Conservation (phyloP, 2,329 filamentous ascomycete genomes). For the Nemania abortiva region DNA sequence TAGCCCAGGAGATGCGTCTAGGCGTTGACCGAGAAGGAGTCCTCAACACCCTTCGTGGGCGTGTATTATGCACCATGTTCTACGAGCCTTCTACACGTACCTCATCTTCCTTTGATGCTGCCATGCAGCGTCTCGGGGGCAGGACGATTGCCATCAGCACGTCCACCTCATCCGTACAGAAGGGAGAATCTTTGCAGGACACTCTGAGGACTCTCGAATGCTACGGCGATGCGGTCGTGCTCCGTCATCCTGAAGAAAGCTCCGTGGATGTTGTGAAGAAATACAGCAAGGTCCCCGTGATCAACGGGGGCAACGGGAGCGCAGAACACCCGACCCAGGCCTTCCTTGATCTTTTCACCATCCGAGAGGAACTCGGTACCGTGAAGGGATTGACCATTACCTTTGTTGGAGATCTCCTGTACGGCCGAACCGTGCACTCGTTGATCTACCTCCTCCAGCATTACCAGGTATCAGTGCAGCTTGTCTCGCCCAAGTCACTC, state of each 20-base stretch:
- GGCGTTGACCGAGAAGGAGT: slow-evolving; percentile 94
- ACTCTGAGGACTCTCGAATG: slow-evolving; percentile 93
- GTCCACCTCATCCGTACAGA: slow-evolving; percentile 86
- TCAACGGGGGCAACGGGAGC: slow-evolving; percentile 97
- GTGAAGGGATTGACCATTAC: slow-evolving; percentile 96
- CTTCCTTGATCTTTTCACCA: slow-evolving; percentile 97
- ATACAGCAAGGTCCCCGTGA: slow-evolving; percentile 89
- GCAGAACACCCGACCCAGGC: slow-evolving; percentile 98
- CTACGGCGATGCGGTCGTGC: slow-evolving; percentile 95
- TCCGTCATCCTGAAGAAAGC: slow-evolving; percentile 87
- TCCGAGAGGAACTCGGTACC: slow-evolving; percentile 95
- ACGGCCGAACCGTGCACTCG: slow-evolving; percentile 95
- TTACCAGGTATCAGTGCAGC: slow-evolving; percentile 94
- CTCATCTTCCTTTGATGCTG: slow-evolving; percentile 94
- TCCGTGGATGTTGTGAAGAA: slow-evolving; percentile 86
- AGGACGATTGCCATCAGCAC: slow-evolving; percentile 86
- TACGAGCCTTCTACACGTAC: slow-evolving; percentile 98
- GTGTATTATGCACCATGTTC: slow-evolving; percentile 92
- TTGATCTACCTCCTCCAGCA: slow-evolving; percentile 93
- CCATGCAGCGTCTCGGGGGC: slow-evolving; percentile 97
- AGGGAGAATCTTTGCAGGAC: slow-evolving; percentile 94
- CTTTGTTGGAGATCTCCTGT: slow-evolving; percentile 91
- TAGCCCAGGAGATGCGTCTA: slow-evolving; percentile 97
- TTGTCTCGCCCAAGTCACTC: slow-evolving; percentile 85
- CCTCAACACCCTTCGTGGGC: slow-evolving; percentile 85